phyloP scores from a whole-genome alignment of 176 grass and related monocot genomes.

The Bolboschoenus planiculmis region DNA sequence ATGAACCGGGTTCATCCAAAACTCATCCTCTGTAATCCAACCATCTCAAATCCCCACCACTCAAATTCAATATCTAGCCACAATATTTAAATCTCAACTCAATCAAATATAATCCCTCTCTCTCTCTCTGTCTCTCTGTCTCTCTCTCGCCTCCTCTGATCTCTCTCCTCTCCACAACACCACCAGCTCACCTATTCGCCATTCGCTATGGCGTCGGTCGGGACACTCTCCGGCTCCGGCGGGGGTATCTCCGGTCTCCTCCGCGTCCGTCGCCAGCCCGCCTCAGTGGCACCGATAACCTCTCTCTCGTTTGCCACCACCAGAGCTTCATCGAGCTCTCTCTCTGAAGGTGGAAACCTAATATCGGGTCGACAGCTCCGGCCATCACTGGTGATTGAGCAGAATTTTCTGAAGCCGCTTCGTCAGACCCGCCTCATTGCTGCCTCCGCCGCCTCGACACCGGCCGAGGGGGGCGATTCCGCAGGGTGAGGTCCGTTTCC shows the following conservation, averaged over 20 bases:
- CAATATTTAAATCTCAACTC: slow-evolving; percentile 6
- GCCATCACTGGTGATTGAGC: slow-evolving; percentile 47
- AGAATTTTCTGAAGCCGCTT: neutral
- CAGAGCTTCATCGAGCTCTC: slow-evolving; percentile 3
- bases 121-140: neutral
- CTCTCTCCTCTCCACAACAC: neutral
- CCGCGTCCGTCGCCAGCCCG: slow-evolving; percentile 31
- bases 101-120: slow-evolving; percentile 10
- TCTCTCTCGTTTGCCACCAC: slow-evolving; percentile 12
- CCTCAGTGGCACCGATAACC: neutral
- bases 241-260: slow-evolving; percentile 47
- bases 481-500: slow-evolving; percentile 56
- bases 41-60: slow-evolving; percentile 37
- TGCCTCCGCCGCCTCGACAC: slow-evolving; percentile 46
- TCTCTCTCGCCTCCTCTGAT: neutral
- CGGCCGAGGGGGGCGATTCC: slow-evolving; percentile 42
- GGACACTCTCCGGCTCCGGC: slow-evolving; percentile 45
- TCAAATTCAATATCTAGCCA: neutral
- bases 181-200: neutral
- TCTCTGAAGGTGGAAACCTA: slow-evolving; percentile 51
- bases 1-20: neutral
- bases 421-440: slow-evolving; percentile 22
- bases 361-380: slow-evolving; percentile 77
- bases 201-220: slow-evolving; percentile 48
- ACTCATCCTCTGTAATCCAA: slow-evolving; percentile 15